phyloP scores from a whole-genome alignment of 441 rosid species.

The Metrosideros polymorpha region DNA sequence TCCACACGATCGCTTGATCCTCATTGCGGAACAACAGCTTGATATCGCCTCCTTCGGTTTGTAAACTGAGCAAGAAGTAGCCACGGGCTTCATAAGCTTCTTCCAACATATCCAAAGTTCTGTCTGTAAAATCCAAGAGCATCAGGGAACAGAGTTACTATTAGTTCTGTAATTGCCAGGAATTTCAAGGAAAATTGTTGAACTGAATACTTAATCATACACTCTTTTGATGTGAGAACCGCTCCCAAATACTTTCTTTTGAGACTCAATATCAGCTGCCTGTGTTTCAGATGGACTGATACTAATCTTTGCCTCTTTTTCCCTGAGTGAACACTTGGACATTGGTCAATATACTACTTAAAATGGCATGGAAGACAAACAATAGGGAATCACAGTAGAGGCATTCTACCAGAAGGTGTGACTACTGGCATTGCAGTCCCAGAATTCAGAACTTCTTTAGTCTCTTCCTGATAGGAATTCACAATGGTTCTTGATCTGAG shows the following conservation, averaged over 20 bases:
- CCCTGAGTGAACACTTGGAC: background rate
- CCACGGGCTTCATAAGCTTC: background rate
- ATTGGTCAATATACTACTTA: background rate
- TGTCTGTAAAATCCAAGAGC: background rate
- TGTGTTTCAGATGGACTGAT: background rate
- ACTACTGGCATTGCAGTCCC: background rate
- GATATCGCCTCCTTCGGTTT: slow-evolving; percentile 2
- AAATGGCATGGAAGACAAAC: background rate
- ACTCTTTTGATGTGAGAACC: background rate
- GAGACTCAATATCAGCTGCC: background rate
- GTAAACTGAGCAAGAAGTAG: background rate
- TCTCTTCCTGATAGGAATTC: background rate
- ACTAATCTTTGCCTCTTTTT: slow-evolving; percentile 3
- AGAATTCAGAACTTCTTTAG: background rate
- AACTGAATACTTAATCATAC: background rate
- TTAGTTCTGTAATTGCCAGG: background rate
- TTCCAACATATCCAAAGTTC: background rate
- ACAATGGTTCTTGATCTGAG: slow-evolving; percentile 6
- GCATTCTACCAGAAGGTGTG: slow-evolving; percentile 4
- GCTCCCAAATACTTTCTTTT: slow-evolving; percentile 5
- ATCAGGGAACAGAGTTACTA: background rate
- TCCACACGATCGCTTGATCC: background rate
- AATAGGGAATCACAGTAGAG: background rate
- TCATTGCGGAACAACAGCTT: slow-evolving; percentile 5
- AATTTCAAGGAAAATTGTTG: background rate